phyloP scores from a whole-genome alignment of 139 green algal species.

The Chlorella sp. region DNA sequence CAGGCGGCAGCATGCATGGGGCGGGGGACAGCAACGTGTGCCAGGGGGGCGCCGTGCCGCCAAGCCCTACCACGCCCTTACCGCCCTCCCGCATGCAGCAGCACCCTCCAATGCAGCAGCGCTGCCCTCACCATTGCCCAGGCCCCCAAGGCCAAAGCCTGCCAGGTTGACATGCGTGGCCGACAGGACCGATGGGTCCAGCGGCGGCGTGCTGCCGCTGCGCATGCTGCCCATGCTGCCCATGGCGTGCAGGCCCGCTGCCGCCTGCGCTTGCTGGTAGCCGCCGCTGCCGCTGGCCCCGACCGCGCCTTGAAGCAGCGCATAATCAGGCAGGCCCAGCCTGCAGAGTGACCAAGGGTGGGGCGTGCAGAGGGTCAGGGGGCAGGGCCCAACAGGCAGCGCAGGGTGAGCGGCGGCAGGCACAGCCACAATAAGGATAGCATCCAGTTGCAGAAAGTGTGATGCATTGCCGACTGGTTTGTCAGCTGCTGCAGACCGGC shows the following conservation, averaged over 20 bases:
- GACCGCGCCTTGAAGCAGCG: conserved; percentile 25
- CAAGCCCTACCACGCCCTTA: neutral
- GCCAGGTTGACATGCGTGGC: conserved; percentile 33
- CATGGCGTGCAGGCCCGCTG: conserved; percentile 22
- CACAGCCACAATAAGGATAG: neutral
- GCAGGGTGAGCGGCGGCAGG: neutral
- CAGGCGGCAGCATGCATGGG: too few relatives aligned
- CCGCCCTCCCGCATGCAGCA: neutral
- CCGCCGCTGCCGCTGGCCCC: conserved; percentile 25
- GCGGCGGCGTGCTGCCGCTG: conserved; percentile 24
- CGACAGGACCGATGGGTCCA: conserved; percentile 9
- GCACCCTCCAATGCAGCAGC: neutral
- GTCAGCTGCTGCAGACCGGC: neutral
- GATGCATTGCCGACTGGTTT: neutral
- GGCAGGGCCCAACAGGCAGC: too few relatives aligned
- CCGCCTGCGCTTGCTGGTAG: neutral
- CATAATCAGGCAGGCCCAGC: conserved; percentile 35
- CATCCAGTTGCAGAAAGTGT: too few relatives aligned
- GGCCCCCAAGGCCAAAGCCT: conserved; percentile 28
- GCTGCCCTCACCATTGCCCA: conserved; percentile 25
- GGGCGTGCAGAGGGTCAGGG: neutral
- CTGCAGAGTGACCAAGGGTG: neutral
- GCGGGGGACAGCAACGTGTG: neutral
- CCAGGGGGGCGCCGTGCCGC: neutral
- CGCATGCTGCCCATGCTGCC: conserved; percentile 30